Base-by-base conservation (phyloP, 2,329 filamentous ascomycete species). In the Microsporum audouinii region DNA sequence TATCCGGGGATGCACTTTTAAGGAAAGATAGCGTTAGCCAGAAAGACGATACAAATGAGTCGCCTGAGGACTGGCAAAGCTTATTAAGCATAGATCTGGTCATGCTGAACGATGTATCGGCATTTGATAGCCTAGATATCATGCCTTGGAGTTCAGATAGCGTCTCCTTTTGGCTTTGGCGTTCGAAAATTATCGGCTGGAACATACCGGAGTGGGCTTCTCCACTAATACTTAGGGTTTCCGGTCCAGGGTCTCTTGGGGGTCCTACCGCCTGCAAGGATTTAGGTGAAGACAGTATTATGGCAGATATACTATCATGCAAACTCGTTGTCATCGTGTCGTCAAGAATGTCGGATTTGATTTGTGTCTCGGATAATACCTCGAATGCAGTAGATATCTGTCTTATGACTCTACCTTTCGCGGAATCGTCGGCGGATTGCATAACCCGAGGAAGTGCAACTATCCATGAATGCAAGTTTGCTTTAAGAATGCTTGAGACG, bases 11-110 rank as follows among this genome's bases (percentile, higher is more conserved):
- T 5, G 80, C 78, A 2, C 82, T 79, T 68, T 85, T 85, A 6
- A 91, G 73, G 1, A 92, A 79, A 66, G 88, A 84, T 61, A 91
- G 83, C 0, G 88, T 82, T 2, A 96, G 77, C 91, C 91, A 96
- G 67, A 89, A 88, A 2, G 86, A 84, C 10, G 89, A 84, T 31
- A 92, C 73, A 64, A 85, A 82, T 39, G 78, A 77, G 17, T 83
- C 77, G 0, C 83, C 82, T 2, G 79, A 76, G 2, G 82, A 81
- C 34, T 82, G 78, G 59, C 83, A 81, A 3, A 87, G 74, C 60
- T 82, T 81, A 53, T 84, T 81, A 31, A 91, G 75, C 73, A 95
- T 82, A 27, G 84, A 82, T 17, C 78, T 78, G 3, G 84, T 84
- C 56, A 95, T 78, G 10, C 74, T 79, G 29, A 67, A 68, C 4